Evolutionary conservation across 371 early-diverging fungal species (phyloP), one percentile per base, ranked within the genome.

Genomic region (Chytridiales sp.): DNA sequence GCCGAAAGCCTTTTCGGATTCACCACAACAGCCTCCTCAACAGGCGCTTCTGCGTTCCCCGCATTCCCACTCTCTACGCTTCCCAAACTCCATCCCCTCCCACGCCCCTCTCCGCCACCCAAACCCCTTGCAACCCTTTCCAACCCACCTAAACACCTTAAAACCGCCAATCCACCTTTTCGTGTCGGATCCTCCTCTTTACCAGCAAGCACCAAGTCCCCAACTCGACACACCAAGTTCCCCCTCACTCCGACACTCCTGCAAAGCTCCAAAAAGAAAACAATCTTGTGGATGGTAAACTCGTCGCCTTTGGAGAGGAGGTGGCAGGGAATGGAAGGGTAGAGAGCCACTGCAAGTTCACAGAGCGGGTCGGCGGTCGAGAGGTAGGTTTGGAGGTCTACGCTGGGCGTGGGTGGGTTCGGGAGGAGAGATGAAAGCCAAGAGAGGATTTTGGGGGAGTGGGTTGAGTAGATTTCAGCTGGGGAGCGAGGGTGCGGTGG

Each of bases 211-310:
- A 75, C 59, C 29, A 76, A 47, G 43, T 78, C 74, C 31, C 40
- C 47, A 13, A 78, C 68, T 41, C 57, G 38, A 47, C 74, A 76
- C 21, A 78, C 63, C 47, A 70, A 40, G 26, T 64, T 44, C 19
- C 58, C 60, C 50, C 74, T 76, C 42, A 78, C 59, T 26, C 73
- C 72, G 4, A 78, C 61, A 0, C 73, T 68, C 55, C 76, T 78
- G 58, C 74, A 72, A 35, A 76, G 51, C 62, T 78, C 79, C 27
- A 78, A 57, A 48, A 78, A 78, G 56, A 78, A 78, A 41, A 78
- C 66, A 48, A 75, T 61, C 61, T 78, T 78, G 65, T 78, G 79
- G 43, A 78, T 64, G 19, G 76, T 69, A 59, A 67, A 76, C 50
- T 73, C 74, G 38, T 69, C 59, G 24, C 76, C 74, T 40, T 73